phyloP scores from a whole-genome alignment of 2,329 filamentous ascomycete genomes.

The Cephalotrichum gorgonifer region DNA sequence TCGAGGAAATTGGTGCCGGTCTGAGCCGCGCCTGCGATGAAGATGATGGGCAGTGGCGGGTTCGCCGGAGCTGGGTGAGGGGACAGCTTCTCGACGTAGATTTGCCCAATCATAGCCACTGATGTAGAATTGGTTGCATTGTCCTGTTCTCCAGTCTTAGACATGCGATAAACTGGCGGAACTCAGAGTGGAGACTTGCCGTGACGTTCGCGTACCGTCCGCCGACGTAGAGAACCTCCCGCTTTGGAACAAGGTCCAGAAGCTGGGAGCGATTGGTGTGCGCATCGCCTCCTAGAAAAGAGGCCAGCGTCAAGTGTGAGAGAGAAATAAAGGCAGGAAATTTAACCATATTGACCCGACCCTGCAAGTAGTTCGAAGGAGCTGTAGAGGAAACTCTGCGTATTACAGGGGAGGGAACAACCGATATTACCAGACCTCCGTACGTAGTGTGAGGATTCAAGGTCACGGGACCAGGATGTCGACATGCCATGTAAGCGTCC shows the following conservation, averaged over 20 bases:
- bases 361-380: no score
- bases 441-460: no score
- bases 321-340: slow-evolving; percentile 3
- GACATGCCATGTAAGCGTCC: no score
- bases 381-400: no score
- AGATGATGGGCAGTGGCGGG: slow-evolving; percentile 22
- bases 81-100: slow-evolving; percentile 40
- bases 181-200: slow-evolving; percentile 7
- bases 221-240: slow-evolving; percentile 19
- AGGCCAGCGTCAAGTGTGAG: slow-evolving; percentile 8
- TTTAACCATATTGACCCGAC: not conserved
- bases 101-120: slow-evolving; percentile 22
- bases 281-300: slow-evolving; percentile 8
- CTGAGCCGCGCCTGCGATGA: slow-evolving; percentile 31
- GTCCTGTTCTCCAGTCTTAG: slow-evolving; percentile 9
- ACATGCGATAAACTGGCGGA: not conserved
- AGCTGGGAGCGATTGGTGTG: slow-evolving; percentile 8
- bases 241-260: slow-evolving; percentile 10
- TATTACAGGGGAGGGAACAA: no score
- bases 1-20: slow-evolving; percentile 34
- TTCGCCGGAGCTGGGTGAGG: slow-evolving; percentile 17
- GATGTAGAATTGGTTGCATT: slow-evolving; percentile 7
- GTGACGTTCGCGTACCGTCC: slow-evolving; percentile 14
- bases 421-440: no score
- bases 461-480: no score